Conservation (phyloP, 352 stramenopile species). For the Globisporangium barbulae region DNA sequence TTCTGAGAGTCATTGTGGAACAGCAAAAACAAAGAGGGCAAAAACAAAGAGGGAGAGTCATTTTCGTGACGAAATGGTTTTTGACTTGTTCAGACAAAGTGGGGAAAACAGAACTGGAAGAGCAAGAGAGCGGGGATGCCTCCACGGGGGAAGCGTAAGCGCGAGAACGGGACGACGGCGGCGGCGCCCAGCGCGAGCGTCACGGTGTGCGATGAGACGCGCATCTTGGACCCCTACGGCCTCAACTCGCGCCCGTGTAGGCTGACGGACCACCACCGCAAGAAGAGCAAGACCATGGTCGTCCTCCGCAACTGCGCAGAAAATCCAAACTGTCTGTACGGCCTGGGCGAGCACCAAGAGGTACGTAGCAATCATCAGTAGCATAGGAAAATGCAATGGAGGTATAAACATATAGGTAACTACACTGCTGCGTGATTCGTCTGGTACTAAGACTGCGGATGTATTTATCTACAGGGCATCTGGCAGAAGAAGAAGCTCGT, state of each 20-base stretch:
- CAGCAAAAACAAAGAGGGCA: too few relatives aligned
- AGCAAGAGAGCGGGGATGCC: conserved; percentile 12
- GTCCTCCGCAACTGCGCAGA: conserved; percentile 64
- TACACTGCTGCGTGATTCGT: neutral
- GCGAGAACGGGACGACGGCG: conserved; percentile 23
- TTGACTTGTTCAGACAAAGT: conserved; percentile 8
- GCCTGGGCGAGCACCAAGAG: conserved; percentile 72
- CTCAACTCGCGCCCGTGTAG: conserved; percentile 41
- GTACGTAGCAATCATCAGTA: conserved; percentile 17
- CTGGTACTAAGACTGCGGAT: neutral
- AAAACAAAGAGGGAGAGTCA: too few relatives aligned
- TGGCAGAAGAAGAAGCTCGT: conserved; percentile 61
- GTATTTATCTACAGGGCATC: conserved; percentile 37
- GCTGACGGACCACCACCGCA: conserved; percentile 56
- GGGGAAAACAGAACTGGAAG: conserved; percentile 12
- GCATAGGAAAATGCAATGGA: neutral
- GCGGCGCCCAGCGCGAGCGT: conserved; percentile 12
- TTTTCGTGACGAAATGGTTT: neutral
- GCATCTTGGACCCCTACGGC: conserved; percentile 59
- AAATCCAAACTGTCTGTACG: conserved; percentile 87
- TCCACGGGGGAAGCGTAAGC: conserved; percentile 51
- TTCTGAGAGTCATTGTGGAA: too few relatives aligned
- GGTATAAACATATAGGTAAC: neutral
- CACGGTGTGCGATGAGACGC: conserved; percentile 23
- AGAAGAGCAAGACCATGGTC: conserved; percentile 33